phyloP scores from a whole-genome alignment of 139 green algal species.

The Micromonas commoda region DNA sequence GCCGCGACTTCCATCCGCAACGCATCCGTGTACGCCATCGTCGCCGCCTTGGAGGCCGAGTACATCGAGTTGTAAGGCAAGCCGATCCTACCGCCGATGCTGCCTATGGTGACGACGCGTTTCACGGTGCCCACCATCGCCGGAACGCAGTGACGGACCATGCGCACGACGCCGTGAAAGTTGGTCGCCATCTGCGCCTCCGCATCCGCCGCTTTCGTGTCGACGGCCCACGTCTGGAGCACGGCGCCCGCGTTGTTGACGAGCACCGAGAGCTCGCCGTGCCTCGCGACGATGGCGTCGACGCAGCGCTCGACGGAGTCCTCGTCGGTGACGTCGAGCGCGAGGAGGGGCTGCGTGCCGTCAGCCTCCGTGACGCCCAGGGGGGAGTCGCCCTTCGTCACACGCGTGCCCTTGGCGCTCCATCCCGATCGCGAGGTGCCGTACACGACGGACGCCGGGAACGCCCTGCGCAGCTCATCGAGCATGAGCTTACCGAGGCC shows the following conservation, averaged over 20 bases:
- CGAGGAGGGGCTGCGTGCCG: not conserved
- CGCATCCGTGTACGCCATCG: constrained; percentile 6
- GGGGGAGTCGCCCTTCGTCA: not conserved
- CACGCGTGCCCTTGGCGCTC: not conserved
- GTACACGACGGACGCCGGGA: constrained; percentile 6
- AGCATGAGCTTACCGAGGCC: not conserved
- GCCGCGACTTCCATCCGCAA: constrained; percentile 2
- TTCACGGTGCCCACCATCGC: not conserved
- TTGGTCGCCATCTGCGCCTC: not conserved
- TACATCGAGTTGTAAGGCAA: constrained; percentile 11
- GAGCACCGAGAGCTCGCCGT: not conserved
- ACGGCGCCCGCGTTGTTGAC: constrained; percentile 15
- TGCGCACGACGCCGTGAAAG: constrained; percentile 2
- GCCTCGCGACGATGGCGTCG: not conserved
- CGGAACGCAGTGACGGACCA: not conserved
- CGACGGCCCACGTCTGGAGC: not conserved
- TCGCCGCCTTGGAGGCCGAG: not conserved
- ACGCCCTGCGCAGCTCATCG: not conserved
- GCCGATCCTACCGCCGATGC: constrained; percentile 6
- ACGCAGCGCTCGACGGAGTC: not conserved
- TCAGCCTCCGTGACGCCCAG: not conserved
- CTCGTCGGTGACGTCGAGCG: constrained; percentile 11
- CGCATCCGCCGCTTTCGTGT: not conserved
- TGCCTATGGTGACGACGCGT: constrained; percentile 1
- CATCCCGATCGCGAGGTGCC: constrained; percentile 10